Base-by-base conservation (phyloP, 225 moss, liverwort and hornwort genomes). In the Pseudoscleropodium purum region DNA sequence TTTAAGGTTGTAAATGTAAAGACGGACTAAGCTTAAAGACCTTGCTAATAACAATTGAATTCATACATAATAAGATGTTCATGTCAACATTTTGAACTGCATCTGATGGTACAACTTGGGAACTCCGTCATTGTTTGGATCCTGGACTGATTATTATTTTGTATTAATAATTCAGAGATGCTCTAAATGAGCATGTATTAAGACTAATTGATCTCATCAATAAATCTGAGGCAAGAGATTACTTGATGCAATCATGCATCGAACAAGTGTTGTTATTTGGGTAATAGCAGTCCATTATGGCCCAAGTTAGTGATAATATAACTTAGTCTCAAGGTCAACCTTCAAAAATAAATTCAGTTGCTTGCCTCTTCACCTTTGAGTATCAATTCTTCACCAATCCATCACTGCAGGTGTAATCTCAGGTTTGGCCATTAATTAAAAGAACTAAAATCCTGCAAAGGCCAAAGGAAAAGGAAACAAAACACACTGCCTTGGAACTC, bases 51-150 rank as follows among this genome's bases (percentile, higher is more conserved):
- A 83, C 79, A 56, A 86, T 66, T 92, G 30, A 88, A 82, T 49
- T 88, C 37, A 5, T 33, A 60, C 9, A 23, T 59, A 59, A 21
- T 24, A 10, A 77, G 24, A 81, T 76, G 57, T 72, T 57, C 65
- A 83, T 90, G 90, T 92, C 92, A 92, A 92, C 92, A 77, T 49
- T 88, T 82, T 92, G 82, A 90, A 90, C 45, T 92, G 92, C 66
- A 60, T 90, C 43, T 21, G 62, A 15, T 61, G 75, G 87, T 90
- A 68, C 87, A 87, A 65, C 57, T 59, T 1, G 3, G 72, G 72
- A 56, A 85, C 51, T 90, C 60, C 25, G 60, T 60, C 91, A 86
- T 85, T 39, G 82, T 88, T 85, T 72, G 88, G 90, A 87, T 89
- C 79, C 88, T 75, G 25, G 33, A 84, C 64, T 21, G 77, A 89